A percentile compares a stretch with the other conserved stretches of the same genome.
Evolutionary conservation across 73 alveolate genomes (phyloP).

Genomic region (Tetrahymena malaccensis): DNA sequence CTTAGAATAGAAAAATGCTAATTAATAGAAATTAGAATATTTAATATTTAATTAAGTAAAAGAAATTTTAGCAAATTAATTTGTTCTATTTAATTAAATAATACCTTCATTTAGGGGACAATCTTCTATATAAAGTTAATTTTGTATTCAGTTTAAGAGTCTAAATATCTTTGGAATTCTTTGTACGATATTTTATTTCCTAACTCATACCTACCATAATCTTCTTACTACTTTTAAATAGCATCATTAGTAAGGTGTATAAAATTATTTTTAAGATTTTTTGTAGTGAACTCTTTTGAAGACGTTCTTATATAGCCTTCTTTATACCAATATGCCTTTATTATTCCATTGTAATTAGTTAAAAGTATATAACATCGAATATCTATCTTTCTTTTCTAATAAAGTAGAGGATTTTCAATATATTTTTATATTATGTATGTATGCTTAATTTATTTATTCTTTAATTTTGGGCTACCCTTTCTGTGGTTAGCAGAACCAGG

Average conservation of each 20-base stretch:
- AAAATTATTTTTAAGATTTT: slow-evolving; percentile 39
- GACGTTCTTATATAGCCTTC: slow-evolving; percentile 66
- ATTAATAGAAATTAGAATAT: not conserved
- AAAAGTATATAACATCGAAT: slow-evolving; percentile 50
- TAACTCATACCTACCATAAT: slow-evolving; percentile 58
- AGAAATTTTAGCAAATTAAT: too few relatives aligned
- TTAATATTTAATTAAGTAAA: too few relatives aligned
- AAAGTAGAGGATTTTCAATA: slow-evolving; percentile 55
- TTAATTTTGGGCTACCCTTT: slow-evolving; percentile 23
- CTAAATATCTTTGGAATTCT: slow-evolving; percentile 54
- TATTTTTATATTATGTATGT: slow-evolving; percentile 55
- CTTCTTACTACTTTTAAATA: slow-evolving; percentile 42
- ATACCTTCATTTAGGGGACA: slow-evolving; percentile 43
- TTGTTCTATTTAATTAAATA: not conserved
- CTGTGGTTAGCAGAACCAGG: not conserved
- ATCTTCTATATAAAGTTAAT: slow-evolving; percentile 39
- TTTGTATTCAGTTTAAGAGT: slow-evolving; percentile 17
- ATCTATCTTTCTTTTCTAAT: slow-evolving; percentile 59
- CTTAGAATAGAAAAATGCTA: not conserved
- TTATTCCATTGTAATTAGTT: slow-evolving; percentile 48
- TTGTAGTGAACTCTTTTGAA: slow-evolving; percentile 56
- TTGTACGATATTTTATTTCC: slow-evolving; percentile 52
- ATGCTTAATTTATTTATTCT: slow-evolving; percentile 24
- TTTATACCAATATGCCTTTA: slow-evolving; percentile 53
- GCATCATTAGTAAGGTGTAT: slow-evolving; percentile 71